Base-by-base conservation (phyloP, 768 basidiomycete species). In the Xerocomellus amylosporus region DNA sequence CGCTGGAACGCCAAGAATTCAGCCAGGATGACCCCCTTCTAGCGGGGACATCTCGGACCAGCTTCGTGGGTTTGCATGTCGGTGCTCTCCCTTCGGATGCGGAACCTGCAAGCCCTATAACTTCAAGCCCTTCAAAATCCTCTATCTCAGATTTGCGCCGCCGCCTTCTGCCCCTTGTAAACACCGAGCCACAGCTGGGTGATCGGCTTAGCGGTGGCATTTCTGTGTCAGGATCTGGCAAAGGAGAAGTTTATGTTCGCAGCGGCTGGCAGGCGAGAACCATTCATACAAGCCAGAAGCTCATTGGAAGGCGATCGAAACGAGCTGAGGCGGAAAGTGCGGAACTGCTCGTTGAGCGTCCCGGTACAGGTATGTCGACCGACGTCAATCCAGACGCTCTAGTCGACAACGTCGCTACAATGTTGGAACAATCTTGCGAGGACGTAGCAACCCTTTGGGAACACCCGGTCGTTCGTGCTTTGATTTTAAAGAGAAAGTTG, bases 251-350 rank as follows among this genome's bases (percentile, higher is more conserved):
- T 33, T 89, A 79, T 64, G 90, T 92, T 17, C 85, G 90, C 26
- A 84, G 79, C 45, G 90, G 90, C 13, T 92, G 90, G 90, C 90
- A 92, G 66, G 77, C 85, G 6, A 80, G 85, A 50, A 83, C 84
- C 1, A 74, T 83, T 48, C 79, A 85, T 60, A 79, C 80, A 44
- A 75, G 81, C 10, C 64, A 63, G 45, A 73, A 59, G 50, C 46
- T 73, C 19, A 53, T 70, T 8, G 71, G 68, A 56, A 64, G 60
- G 46, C 65, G 51, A 39, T 70, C 58, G 39, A 69, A 58, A 63
- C 64, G 60, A 43, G n/a, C 42, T 51, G 70, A 51, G 22, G 4
- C 37, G 1, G 69, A 64, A 31, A 65, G 64, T 39, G 60, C 67
- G 28, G 71, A 73, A 46, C 72, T 38, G 20, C n/a, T n/a, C 8